Conservation (phyloP, 1,284 basidiomycete genomes). For the Rhizoctonia solani region DNA sequence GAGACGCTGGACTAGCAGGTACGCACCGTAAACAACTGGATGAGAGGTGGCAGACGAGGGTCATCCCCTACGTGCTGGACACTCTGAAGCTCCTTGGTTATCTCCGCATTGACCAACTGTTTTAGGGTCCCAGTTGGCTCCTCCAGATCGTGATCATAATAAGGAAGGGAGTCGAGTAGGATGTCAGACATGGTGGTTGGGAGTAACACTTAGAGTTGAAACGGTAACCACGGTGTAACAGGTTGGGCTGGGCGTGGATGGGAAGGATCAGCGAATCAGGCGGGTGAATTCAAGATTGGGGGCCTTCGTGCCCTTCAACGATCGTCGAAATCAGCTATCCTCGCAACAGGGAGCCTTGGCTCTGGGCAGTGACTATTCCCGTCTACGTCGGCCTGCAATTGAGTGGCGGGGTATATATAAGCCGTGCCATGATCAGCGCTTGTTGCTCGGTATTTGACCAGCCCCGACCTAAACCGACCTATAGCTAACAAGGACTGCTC, state of each 20-base stretch:
- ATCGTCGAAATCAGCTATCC: too few relatives aligned
- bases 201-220: neutral
- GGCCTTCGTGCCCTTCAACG: too few relatives aligned
- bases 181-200: constrained; percentile 34
- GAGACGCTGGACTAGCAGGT: constrained; percentile 39
- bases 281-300: too few relatives aligned
- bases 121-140: constrained; percentile 64
- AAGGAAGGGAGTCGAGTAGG: constrained; percentile 81
- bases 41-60: constrained; percentile 69
- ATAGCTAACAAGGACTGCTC: constrained; percentile 1
- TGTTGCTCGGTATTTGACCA: constrained; percentile 15
- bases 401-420: neutral
- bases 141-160: constrained; percentile 92
- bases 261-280: too few relatives aligned
- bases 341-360: neutral
- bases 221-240: neutral
- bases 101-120: constrained; percentile 72
- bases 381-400: neutral
- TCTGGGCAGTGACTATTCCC: neutral
- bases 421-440: constrained; percentile 20
- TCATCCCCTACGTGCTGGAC: constrained; percentile 57
- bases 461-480: neutral
- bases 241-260: too few relatives aligned
- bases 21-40: constrained; percentile 71
- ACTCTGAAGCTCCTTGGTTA: constrained; percentile 67